Percentiles rank a stretch among this genome's conserved stretches.
These are phyloP conservation scores for Pluteus cervinus DNA, from an alignment of 768 basidiomycete species.

Conservation along the genomic window DNA sequence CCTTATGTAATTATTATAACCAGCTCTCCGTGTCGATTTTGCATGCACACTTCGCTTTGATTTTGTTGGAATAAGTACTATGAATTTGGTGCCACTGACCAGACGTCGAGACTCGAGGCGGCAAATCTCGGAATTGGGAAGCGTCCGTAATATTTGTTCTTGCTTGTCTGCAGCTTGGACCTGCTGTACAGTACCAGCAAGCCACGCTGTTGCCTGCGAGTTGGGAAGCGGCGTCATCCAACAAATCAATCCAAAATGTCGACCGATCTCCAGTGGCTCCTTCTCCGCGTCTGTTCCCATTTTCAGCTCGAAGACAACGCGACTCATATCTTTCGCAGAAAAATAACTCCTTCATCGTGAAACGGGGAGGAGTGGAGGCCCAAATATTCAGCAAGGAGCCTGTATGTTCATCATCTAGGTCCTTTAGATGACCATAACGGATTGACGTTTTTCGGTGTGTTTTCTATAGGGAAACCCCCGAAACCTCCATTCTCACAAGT, in stretches of 20 bases:
- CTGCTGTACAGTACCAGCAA: slow-evolving; percentile 6
- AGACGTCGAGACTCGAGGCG: background rate
- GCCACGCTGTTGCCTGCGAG: slow-evolving; percentile 1
- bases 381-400: slow-evolving; percentile 82
- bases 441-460: background rate
- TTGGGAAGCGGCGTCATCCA: slow-evolving; percentile 2
- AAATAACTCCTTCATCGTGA: slow-evolving; percentile 82
- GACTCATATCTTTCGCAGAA: slow-evolving; percentile 43
- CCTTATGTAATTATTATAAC: too few species aligned
- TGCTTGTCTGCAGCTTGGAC: background rate
- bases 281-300: slow-evolving; percentile 54
- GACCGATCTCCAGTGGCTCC: slow-evolving; percentile 89
- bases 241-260: slow-evolving; percentile 56
- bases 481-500: slow-evolving; percentile 89
- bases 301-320: slow-evolving; percentile 2
- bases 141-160: background rate
- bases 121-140: background rate
- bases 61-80: too few species aligned
- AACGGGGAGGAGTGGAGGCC: slow-evolving; percentile 64
- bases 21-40: too few species aligned
- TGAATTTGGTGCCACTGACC: too few species aligned
- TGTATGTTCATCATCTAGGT: slow-evolving; percentile 39
- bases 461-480: slow-evolving; percentile 69
- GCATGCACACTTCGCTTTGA: too few species aligned
- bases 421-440: slow-evolving; percentile 4